Evolutionary conservation across 495 filamentous ascomycete species (phyloP).

Genomic region (Podospora australis): DNA sequence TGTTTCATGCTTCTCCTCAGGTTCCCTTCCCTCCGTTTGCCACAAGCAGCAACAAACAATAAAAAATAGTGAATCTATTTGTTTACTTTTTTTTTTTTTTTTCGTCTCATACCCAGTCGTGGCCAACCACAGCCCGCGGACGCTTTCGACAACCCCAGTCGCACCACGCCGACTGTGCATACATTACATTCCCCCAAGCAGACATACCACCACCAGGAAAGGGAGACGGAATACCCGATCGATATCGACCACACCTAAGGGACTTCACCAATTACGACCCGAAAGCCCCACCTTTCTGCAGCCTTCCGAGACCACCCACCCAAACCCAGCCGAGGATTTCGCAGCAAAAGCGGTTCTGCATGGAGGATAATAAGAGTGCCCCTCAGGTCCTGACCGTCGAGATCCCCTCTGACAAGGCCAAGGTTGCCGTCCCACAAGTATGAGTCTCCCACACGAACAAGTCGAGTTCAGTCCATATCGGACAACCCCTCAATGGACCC

Average conservation of each 20-base stretch:
- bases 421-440: conserved; percentile 32
- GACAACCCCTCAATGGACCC: conserved; percentile 24
- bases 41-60: background rate
- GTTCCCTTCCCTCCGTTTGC: background rate
- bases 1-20: too few relatives aligned
- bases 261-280: conserved; percentile 18
- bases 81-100: conserved; percentile 7
- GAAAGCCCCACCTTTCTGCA: conserved; percentile 27
- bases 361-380: conserved; percentile 38
- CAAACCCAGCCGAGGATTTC: background rate
- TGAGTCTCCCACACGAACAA: conserved; percentile 28
- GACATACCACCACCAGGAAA: too few relatives aligned
- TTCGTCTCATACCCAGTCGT: background rate
- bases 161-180: conserved; percentile 6
- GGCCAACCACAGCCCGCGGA: conserved; percentile 19
- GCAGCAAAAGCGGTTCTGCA: conserved; percentile 20
- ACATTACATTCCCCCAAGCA: too few relatives aligned
- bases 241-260: conserved; percentile 7
- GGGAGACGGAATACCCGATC: too few relatives aligned
- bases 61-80: conserved; percentile 1
- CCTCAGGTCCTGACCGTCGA: conserved; percentile 34
- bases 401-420: conserved; percentile 30
- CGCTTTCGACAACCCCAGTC: background rate
- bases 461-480: conserved; percentile 36
- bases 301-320: conserved; percentile 12